A percentile compares a stretch with the other conserved stretches of the same genome.
Evolutionary conservation across 2,329 filamentous ascomycete genomes (phyloP).

Genomic region (Beauveria brongniartii): DNA sequence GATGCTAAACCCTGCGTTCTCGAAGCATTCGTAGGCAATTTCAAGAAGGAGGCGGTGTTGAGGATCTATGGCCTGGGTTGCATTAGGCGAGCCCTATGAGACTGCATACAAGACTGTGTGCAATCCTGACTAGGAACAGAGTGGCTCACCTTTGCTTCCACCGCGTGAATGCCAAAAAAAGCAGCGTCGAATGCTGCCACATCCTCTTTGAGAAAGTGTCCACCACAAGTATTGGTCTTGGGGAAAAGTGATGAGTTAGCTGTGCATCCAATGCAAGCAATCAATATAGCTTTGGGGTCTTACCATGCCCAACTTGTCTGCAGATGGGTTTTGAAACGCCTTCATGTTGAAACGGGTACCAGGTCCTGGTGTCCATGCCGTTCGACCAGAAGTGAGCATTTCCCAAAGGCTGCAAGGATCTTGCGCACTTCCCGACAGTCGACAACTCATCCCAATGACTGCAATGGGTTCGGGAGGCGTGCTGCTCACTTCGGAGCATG

Average conservation of each 20-base stretch:
- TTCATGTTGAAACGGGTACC: slow-evolving; percentile 1
- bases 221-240: slow-evolving; percentile 14
- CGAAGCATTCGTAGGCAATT: slow-evolving; percentile 1
- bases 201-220: slow-evolving; percentile 21
- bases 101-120: background rate
- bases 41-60: slow-evolving; percentile 5
- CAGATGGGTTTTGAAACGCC: background rate
- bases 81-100: background rate
- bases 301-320: slow-evolving; percentile 24
- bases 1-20: slow-evolving; percentile 11
- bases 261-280: background rate
- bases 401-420: slow-evolving; percentile 22
- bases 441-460: slow-evolving; percentile 24
- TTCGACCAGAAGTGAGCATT: slow-evolving; percentile 20
- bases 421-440: slow-evolving; percentile 21
- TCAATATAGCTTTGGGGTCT: slow-evolving; percentile 18
- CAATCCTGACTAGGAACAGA: background rate
- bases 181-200: slow-evolving; percentile 19
- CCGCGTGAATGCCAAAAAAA: slow-evolving; percentile 17
- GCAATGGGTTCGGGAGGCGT: slow-evolving; percentile 18
- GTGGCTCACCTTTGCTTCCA: background rate
- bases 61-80: background rate
- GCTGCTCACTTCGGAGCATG: background rate
- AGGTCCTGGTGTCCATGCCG: slow-evolving; percentile 25
- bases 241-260: background rate